Conservation (phyloP, 106 monocot species). For the Agapanthus africanus region DNA sequence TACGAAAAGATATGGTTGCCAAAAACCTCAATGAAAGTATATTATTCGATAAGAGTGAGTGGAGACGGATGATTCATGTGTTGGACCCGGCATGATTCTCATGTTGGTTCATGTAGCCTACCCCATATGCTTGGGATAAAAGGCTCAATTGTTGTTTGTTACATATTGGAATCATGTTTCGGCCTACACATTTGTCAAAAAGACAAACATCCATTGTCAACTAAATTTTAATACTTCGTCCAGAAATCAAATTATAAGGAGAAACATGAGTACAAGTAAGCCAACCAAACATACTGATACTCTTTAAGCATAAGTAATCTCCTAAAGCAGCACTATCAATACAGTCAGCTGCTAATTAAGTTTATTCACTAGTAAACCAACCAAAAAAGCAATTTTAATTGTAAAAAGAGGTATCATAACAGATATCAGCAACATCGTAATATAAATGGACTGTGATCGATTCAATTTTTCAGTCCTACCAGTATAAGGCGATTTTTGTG, state of each 20-base stretch:
- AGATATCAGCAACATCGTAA: neutral
- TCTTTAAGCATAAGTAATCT: neutral
- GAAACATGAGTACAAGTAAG: neutral
- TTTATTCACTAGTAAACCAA: neutral
- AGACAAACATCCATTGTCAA: neutral
- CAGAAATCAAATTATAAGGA: neutral
- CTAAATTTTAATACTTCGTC: neutral
- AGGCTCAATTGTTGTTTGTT: too few species aligned
- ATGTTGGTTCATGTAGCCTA: too few species aligned
- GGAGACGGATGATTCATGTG: too few species aligned
- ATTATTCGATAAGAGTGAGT: too few species aligned
- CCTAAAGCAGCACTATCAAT: neutral
- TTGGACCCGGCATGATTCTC: too few species aligned
- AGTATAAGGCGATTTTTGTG: constrained; percentile 64
- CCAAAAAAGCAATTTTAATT: neutral
- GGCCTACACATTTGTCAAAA: neutral
- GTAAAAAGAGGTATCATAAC: neutral
- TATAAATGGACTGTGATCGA: neutral
- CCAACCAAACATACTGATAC: neutral
- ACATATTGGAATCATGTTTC: neutral
- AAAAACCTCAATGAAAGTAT: too few species aligned
- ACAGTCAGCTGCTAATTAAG: neutral
- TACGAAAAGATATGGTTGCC: too few species aligned
- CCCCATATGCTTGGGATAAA: too few species aligned
- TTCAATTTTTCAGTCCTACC: constrained; percentile 24